These are phyloP conservation scores for Penicillium angulare DNA, from an alignment of 495 filamentous ascomycete genomes.

Conservation along the genomic window DNA sequence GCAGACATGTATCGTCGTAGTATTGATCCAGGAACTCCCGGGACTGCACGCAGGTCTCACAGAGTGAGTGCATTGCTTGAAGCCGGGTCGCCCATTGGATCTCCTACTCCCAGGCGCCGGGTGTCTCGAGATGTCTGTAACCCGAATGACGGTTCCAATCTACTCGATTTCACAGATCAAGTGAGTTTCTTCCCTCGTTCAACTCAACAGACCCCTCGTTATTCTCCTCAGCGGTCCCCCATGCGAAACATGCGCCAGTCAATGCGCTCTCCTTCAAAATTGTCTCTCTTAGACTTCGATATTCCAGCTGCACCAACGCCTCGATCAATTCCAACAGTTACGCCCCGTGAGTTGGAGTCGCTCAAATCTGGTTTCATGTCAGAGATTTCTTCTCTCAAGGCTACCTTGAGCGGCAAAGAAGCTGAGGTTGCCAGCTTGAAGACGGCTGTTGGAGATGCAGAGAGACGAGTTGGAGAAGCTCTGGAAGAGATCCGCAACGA, in stretches of 20 bases:
- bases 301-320: slow-evolving; percentile 87
- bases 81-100: slow-evolving; percentile 41
- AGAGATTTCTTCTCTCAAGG: slow-evolving; percentile 85
- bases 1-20: slow-evolving; percentile 17
- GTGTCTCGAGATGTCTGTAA: slow-evolving; percentile 56
- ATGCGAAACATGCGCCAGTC: slow-evolving; percentile 32
- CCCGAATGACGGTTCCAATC: slow-evolving; percentile 39
- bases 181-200: slow-evolving; percentile 54
- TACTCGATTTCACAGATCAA: slow-evolving; percentile 88
- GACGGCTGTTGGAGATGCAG: slow-evolving; percentile 80
- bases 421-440: slow-evolving; percentile 84
- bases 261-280: slow-evolving; percentile 37
- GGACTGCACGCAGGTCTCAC: slow-evolving; percentile 30
- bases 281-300: slow-evolving; percentile 82
- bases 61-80: slow-evolving; percentile 34
- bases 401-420: slow-evolving; percentile 84
- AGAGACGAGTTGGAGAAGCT: slow-evolving; percentile 84
- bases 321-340: slow-evolving; percentile 84
- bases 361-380: slow-evolving; percentile 86
- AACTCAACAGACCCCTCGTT: slow-evolving; percentile 36
- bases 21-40: slow-evolving; percentile 34
- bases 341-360: slow-evolving; percentile 86
- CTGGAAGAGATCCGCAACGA: slow-evolving; percentile 78
- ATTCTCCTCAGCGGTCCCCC: slow-evolving; percentile 44
- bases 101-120: slow-evolving; percentile 59